Conservation (phyloP, 2,329 filamentous ascomycete species). For the Whalleya microplaca region DNA sequence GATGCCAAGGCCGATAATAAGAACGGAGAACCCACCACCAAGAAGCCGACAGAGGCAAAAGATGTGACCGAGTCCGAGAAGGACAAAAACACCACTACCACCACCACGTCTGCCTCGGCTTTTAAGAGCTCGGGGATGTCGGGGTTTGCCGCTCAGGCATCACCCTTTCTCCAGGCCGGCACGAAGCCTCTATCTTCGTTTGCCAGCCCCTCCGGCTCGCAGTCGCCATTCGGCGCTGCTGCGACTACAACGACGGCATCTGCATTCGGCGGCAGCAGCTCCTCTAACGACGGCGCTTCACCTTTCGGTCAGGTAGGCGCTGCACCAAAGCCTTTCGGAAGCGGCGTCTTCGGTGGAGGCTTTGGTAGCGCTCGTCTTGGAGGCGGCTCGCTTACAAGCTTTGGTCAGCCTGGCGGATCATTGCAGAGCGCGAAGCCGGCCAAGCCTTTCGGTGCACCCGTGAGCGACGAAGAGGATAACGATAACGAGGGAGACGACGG, state of each 20-base stretch:
- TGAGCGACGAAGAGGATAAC: constrained; percentile 56
- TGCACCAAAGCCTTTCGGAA: constrained; percentile 38
- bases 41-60: constrained; percentile 15
- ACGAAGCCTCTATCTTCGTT: constrained; percentile 44
- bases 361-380: constrained; percentile 46
- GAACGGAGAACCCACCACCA: constrained; percentile 12
- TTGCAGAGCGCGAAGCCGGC: constrained; percentile 63
- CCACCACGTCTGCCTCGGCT: constrained; percentile 58
- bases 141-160: constrained; percentile 67
- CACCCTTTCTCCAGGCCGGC: constrained; percentile 39
- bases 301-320: constrained; percentile 36
- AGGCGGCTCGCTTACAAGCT: constrained; percentile 62
- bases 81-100: constrained; percentile 42
- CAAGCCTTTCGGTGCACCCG: constrained; percentile 78
- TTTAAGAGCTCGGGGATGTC: constrained; percentile 63
- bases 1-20: constrained; percentile 5
- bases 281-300: constrained; percentile 33
- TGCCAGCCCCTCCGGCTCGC: constrained; percentile 49
- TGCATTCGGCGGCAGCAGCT: constrained; percentile 50
- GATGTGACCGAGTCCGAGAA: constrained; percentile 32
- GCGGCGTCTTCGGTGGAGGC: constrained; percentile 53
- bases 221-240: constrained; percentile 41
- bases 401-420: constrained; percentile 65
- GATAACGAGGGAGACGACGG: constrained; percentile 45
- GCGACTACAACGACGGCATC: constrained; percentile 49